These are phyloP conservation scores for Peziza echinospora DNA, from an alignment of 495 filamentous ascomycete species.

Conservation along the genomic window DNA sequence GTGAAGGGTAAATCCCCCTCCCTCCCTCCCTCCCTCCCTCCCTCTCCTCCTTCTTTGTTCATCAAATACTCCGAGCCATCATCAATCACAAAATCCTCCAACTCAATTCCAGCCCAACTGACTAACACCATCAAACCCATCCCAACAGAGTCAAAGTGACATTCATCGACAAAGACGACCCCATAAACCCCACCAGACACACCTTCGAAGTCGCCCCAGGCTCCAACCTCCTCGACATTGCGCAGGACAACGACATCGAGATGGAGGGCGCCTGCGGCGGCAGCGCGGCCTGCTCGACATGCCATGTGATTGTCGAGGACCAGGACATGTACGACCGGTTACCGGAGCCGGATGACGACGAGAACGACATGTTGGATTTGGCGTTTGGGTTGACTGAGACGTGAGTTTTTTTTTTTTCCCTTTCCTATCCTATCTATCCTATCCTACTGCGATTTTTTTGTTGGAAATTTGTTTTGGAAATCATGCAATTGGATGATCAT, in stretches of 20 bases:
- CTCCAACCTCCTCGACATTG: constrained; percentile 84
- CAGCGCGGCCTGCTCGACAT: constrained; percentile 90
- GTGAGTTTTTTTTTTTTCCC: too few relatives aligned
- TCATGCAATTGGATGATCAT: too few relatives aligned
- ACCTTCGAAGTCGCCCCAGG: constrained; percentile 62
- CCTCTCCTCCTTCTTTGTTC: not conserved
- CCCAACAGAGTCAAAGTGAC: constrained; percentile 55
- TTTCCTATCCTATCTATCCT: too few relatives aligned
- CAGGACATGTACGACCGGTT: constrained; percentile 76
- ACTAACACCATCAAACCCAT: not conserved
- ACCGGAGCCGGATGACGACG: constrained; percentile 81
- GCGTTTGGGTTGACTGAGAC: constrained; percentile 94
- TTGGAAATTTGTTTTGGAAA: too few relatives aligned
- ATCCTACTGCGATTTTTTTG: too few relatives aligned
- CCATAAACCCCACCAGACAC: constrained; percentile 40
- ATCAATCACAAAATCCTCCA: too few relatives aligned
- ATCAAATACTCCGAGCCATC: too few relatives aligned
- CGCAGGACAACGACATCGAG: constrained; percentile 82
- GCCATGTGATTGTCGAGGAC: constrained; percentile 80
- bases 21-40: not conserved
- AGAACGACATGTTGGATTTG: constrained; percentile 97
- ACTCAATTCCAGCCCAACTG: not conserved
- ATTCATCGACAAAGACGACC: constrained; percentile 85
- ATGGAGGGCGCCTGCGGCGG: constrained; percentile 97
- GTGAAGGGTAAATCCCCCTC: constrained; percentile 56